phyloP scores from a whole-genome alignment of 305 asterid species.

The Fraxinus paxiana region DNA sequence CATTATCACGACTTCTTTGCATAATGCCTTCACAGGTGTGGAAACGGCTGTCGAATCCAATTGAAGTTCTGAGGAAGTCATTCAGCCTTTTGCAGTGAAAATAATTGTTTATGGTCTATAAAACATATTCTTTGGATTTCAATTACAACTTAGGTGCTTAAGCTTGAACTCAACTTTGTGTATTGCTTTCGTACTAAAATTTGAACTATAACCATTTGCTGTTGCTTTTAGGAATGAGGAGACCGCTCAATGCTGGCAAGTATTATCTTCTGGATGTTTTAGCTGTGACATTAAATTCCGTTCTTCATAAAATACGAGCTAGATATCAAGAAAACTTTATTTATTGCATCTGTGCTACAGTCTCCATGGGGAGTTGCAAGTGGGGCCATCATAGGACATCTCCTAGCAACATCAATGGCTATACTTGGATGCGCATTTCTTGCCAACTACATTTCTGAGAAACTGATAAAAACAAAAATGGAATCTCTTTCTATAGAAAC shows the following conservation, averaged over 20 bases:
- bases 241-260: constrained; percentile 95
- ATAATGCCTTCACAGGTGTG: constrained; percentile 46
- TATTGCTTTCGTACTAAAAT: not conserved
- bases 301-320: not conserved
- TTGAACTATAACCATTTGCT: not conserved
- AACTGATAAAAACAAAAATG: constrained; percentile 51
- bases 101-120: not conserved
- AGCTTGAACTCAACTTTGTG: not conserved
- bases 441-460: constrained; percentile 80
- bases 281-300: not conserved
- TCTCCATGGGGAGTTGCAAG: constrained; percentile 95
- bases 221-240: constrained; percentile 79
- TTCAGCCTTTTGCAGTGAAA: constrained; percentile 42
- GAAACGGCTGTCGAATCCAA: constrained; percentile 74
- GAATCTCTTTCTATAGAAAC: too few relatives aligned
- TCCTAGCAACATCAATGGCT: constrained; percentile 70
- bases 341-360: constrained; percentile 26
- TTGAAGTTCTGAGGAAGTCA: constrained; percentile 56
- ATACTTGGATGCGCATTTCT: constrained; percentile 87
- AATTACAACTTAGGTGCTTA: not conserved
- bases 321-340: not conserved
- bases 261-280: constrained; percentile 11
- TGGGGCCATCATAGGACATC: constrained; percentile 84
- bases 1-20: not conserved
- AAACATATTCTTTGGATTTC: not conserved